Evolutionary conservation across 2,329 filamentous ascomycete species (phyloP), one percentile per base, ranked within the genome.

Genomic region (Pseudopyricularia javanii): DNA sequence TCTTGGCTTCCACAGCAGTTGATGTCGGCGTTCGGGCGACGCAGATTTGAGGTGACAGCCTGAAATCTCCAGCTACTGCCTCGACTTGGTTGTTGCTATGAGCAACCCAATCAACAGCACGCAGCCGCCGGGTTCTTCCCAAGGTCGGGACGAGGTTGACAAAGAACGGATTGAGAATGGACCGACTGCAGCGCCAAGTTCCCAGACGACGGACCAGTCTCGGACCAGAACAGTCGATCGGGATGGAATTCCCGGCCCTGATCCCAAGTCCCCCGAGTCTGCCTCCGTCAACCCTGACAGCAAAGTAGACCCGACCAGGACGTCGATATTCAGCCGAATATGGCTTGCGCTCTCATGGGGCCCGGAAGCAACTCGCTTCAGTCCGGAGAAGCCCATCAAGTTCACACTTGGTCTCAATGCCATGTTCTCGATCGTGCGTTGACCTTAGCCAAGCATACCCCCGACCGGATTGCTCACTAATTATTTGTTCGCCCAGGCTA

Each of bases 361-460:
- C 34, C 86, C 86, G 0, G 72, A 73, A 51, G 74, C 77, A 58
- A 86, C 85, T 63, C 80, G 86, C 47, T 91, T 83, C 70, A 74
- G 88, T 58, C 75, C 81, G 0, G 64, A 78, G 1, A 74, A 78
- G 53, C 86, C 86, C 7, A 84, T 84, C 0, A 71, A 74, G 32
- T 88, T 91, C 65, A 84, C 79, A 1, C 68, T 88, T 59, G 70
- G 72, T 3, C 70, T 88, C 62, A 91, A 91, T 60, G 63, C 89
- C 3, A 67, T 91, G 1, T 88, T 89, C 56, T 83, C 76, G 1
- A 75, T 85, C 60, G 85, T 76, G 58, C 57, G 67, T 59, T 5
- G 14, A 15, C 20, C 26, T 30, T 17, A 7, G 30, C n/a, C 24
- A 11, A 49, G 15, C 3, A 33, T 9, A 3, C 6, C 26, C n/a